Percentiles rank a stretch among this genome's conserved stretches.
Conservation (phyloP, 2,329 filamentous ascomycete genomes). For the Diplodia intermedia region DNA sequence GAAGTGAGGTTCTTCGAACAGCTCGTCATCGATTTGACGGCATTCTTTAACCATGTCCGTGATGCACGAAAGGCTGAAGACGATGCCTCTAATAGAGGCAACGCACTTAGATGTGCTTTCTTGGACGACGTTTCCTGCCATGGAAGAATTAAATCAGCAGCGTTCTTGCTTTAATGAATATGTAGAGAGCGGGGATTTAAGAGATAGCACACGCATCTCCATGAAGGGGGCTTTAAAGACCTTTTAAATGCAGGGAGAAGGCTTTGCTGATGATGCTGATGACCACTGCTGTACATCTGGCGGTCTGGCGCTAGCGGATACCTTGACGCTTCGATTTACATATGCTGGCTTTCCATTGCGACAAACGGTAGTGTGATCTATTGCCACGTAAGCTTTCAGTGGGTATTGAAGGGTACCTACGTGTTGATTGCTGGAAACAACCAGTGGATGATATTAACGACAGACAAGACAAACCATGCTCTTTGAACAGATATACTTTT, state of each 20-base stretch:
- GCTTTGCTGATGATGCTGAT: background rate
- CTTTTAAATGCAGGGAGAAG: background rate
- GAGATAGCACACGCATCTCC: background rate
- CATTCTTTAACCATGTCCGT: background rate
- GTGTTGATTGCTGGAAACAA: background rate
- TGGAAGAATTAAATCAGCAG: background rate
- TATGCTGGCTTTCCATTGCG: background rate
- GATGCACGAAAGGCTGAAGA: background rate
- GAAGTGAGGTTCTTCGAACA: background rate
- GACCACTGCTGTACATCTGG: background rate
- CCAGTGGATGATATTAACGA: too few species aligned
- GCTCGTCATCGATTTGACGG: background rate
- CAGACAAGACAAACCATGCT: background rate
- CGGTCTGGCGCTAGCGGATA: background rate
- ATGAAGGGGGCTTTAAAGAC: background rate
- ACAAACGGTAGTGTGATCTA: background rate
- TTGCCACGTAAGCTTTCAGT: background rate
- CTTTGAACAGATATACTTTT: background rate
- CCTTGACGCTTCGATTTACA: background rate
- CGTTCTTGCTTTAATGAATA: background rate
- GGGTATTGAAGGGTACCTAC: background rate
- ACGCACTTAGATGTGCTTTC: background rate
- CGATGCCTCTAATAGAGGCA: background rate
- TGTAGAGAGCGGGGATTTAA: background rate
- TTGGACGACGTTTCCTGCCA: background rate